Evolutionary conservation across 805 yeast genomes (phyloP), one percentile per base, ranked within the genome.

Genomic region (Candida vaughaniae): DNA sequence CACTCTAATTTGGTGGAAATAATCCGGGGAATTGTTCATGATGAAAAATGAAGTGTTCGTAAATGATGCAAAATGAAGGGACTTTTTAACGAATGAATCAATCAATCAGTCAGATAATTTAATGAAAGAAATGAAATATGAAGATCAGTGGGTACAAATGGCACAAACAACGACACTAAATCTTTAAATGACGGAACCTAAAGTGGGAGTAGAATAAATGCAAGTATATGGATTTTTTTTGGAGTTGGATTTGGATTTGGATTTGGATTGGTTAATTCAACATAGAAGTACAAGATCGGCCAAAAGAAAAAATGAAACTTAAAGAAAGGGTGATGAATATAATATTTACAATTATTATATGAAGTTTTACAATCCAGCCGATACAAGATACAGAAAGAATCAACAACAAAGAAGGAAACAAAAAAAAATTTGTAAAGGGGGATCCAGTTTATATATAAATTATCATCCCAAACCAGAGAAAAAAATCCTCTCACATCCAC

Each of bases 1-100:
- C 32, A 61, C 45, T 30, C 72, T 50, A 17, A 62, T 53, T 30
- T 56, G 60, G 38, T 58, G 62, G 45, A 58, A 62, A 16, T 51
- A 43, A 46, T 61, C 65, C n/a, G 66, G 66, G 2, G 61, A 55
- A 25, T 39, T 36, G 43, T 38, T 45, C 36, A 29, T 39, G 31
- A 23, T 33, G 35, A 6, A 5, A 22, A 32, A 37, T 23, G 29
- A 32, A 18, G 14, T 29, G 15, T 28, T 7, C 8, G 20, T 17
- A 32, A 35, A 31, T 19, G 34, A 22, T 18, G 31, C 32, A 16
- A n/a, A n/a, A 28, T 33, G n/a, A 18, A 25, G 16, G 22, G 17
- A 12, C 18, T n/a, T n/a, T n/a, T 14, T 15, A 36, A 36, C 33
- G 40, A 36, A 36, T 36, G 40, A 36, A 29, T 36, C 28, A 22